phyloP scores from a whole-genome alignment of 345 rosid genomes.

The Passiflora organensis region DNA sequence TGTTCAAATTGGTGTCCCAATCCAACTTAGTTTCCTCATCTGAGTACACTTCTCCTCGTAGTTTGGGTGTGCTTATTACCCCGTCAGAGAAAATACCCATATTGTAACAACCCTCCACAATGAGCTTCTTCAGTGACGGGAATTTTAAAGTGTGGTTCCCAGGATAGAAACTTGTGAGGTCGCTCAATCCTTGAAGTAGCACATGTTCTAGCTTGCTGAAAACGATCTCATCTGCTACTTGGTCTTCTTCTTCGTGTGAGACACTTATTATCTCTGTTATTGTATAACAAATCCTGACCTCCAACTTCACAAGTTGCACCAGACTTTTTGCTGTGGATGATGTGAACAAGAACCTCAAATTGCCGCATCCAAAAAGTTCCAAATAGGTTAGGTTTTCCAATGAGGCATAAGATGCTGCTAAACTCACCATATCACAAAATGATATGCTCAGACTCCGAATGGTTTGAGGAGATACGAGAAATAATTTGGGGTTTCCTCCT shows the following conservation, averaged over 20 bases:
- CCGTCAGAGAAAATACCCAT: too few species aligned
- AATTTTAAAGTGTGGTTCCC: too few species aligned
- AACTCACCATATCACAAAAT: neutral
- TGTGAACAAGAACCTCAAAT: neutral
- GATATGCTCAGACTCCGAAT: too few species aligned
- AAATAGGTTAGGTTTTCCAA: neutral
- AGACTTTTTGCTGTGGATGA: conserved; percentile 1
- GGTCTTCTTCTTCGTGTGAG: neutral
- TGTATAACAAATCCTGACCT: conserved; percentile 3
- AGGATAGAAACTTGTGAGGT: conserved; percentile 10
- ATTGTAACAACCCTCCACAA: too few species aligned
- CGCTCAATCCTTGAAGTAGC: neutral
- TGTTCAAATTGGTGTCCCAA: conserved; percentile 2
- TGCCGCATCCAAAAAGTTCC: conserved; percentile 2
- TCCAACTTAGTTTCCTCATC: neutral
- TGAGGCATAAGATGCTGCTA: neutral
- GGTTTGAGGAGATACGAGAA: too few species aligned
- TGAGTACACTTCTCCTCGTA: neutral
- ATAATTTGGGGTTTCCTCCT: too few species aligned
- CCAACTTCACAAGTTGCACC: conserved; percentile 13
- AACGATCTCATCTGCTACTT: neutral
- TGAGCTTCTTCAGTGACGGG: too few species aligned
- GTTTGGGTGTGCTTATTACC: too few species aligned
- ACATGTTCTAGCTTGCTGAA: conserved; percentile 3
- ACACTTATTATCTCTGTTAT: conserved; percentile 5